These are phyloP conservation scores for Russula griseocarnosa DNA, from an alignment of 768 basidiomycete species.

Conservation along the genomic window DNA sequence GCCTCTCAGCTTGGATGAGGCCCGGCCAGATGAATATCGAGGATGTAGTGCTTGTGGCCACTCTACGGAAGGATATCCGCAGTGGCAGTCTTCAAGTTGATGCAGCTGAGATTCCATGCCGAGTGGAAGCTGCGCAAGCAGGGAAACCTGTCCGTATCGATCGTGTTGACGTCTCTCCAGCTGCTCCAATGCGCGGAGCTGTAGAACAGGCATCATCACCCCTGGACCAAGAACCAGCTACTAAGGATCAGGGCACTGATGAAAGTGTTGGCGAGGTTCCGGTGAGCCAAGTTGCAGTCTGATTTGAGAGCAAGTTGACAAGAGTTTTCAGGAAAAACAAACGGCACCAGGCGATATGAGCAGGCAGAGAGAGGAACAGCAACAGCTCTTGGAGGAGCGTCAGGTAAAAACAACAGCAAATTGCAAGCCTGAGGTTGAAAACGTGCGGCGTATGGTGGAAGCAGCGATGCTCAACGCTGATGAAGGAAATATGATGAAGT, in stretches of 20 bases:
- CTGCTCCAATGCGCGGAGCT: neutral
- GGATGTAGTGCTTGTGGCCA: slow-evolving; percentile 18
- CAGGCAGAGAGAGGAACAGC: neutral
- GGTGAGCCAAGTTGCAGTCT: neutral
- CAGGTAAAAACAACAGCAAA: neutral
- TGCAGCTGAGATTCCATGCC: neutral
- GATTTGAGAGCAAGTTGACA: neutral
- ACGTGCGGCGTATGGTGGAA: neutral
- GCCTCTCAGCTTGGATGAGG: slow-evolving; percentile 17
- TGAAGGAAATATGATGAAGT: neutral
- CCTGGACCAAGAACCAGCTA: neutral
- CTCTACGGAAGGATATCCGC: slow-evolving; percentile 12
- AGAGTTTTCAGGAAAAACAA: neutral
- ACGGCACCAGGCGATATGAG: neutral
- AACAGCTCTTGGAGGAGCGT: neutral
- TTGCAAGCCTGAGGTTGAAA: neutral
- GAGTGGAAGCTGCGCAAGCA: neutral
- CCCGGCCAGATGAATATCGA: slow-evolving; percentile 10
- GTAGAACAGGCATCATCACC: neutral
- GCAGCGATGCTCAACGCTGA: neutral
- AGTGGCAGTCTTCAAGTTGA: neutral
- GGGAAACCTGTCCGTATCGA: too few species aligned
- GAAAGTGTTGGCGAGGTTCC: neutral
- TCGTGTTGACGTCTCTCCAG: neutral
- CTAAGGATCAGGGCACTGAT: neutral